A percentile compares a stretch with the other conserved stretches of the same genome.
phyloP scores from a whole-genome alignment of 106 monocot genomes.

The Triglochin maritima region DNA sequence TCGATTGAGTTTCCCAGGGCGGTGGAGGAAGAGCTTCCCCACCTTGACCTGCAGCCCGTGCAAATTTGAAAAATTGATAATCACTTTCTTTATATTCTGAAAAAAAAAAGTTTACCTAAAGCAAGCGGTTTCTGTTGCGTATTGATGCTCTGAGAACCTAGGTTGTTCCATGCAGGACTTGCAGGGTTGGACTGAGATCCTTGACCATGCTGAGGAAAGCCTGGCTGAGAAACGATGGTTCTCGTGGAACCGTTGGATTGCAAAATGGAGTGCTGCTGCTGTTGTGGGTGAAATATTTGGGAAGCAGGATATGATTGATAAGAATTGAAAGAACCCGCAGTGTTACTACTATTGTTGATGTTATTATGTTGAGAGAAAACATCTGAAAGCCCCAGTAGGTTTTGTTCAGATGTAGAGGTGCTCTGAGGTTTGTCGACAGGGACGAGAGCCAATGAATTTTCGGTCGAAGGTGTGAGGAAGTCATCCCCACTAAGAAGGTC shows the following conservation, averaged over 20 bases:
- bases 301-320: constrained; percentile 11
- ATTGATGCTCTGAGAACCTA: constrained; percentile 12
- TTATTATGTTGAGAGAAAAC: constrained; percentile 59
- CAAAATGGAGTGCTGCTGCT: constrained; percentile 20
- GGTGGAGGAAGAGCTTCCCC: constrained; percentile 50
- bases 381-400: constrained; percentile 67
- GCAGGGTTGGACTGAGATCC: constrained; percentile 28
- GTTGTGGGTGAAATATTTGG: constrained; percentile 19
- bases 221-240: constrained; percentile 14
- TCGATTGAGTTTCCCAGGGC: constrained; percentile 62
- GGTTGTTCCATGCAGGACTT: constrained; percentile 45
- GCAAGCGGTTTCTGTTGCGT: constrained; percentile 26
- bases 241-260: constrained; percentile 36
- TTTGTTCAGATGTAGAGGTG: constrained; percentile 51
- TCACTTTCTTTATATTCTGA: background rate
- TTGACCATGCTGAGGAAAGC: constrained; percentile 11
- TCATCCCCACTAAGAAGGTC: constrained; percentile 28
- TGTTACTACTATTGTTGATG: constrained; percentile 21
- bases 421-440: constrained; percentile 37
- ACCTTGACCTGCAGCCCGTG: background rate
- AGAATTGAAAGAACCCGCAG: constrained; percentile 13
- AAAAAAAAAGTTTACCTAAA: constrained; percentile 33
- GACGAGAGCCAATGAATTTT: constrained; percentile 59
- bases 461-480: constrained; percentile 25
- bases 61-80: background rate